Evolutionary conservation across 192 early-diverging fungal species (phyloP).

Genomic region (Podila verticillata): DNA sequence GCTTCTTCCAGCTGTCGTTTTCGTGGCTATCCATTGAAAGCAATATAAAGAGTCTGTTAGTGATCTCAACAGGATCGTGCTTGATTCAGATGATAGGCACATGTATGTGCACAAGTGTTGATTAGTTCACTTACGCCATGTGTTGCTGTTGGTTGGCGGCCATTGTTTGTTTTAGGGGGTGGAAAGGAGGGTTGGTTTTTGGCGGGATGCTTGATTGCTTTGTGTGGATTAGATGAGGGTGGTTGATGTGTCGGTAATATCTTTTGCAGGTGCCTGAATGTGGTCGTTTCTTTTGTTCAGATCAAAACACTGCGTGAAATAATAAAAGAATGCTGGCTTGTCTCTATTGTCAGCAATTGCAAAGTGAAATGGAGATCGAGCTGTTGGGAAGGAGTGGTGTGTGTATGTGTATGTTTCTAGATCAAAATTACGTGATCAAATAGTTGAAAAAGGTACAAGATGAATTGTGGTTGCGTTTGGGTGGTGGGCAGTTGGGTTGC

Average conservation of each 20-base stretch:
- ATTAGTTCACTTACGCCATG: constrained; percentile 35
- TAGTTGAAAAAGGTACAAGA: no score
- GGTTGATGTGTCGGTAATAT: not conserved
- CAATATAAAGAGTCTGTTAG: not conserved
- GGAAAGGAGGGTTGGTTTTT: not conserved
- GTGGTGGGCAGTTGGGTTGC: no score
- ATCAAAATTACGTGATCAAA: no score
- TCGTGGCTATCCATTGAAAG: constrained; percentile 55
- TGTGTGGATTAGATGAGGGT: not conserved
- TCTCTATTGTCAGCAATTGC: not conserved
- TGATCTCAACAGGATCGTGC: not conserved
- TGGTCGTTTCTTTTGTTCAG: not conserved
- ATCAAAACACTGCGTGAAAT: not conserved
- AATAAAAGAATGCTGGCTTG: not conserved
- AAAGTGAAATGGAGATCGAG: not conserved
- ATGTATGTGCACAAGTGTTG: not conserved
- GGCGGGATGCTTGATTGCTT: not conserved
- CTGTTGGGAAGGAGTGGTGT: not conserved
- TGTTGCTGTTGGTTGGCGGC: constrained; percentile 40
- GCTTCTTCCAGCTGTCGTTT: constrained; percentile 78
- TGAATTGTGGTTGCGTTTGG: no score
- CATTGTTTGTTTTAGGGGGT: constrained; percentile 5
- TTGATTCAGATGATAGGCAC: not conserved
- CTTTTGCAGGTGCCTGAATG: not conserved
- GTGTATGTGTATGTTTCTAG: no score